A percentile compares a stretch with the other conserved stretches of the same genome.
Evolutionary conservation across 352 stramenopile species (phyloP).

Genomic region (Peronosclerospora sorghi): DNA sequence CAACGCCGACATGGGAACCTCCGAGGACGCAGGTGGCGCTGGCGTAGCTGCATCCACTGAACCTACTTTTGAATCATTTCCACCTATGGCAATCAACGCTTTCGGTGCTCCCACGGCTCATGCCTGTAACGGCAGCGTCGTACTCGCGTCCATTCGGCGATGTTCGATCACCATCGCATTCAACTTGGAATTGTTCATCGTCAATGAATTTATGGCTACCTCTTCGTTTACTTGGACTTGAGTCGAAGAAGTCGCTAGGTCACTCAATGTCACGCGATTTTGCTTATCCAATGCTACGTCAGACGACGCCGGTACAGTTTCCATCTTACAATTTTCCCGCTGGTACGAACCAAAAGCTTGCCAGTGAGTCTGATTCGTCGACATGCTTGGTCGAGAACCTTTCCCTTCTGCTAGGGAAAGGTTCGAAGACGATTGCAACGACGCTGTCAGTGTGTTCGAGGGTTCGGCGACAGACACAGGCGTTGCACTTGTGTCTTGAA

Average conservation of each 20-base stretch:
- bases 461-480: conserved; percentile 14
- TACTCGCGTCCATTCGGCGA: conserved; percentile 51
- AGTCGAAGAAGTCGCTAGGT: neutral
- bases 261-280: conserved; percentile 1
- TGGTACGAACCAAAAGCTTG: conserved; percentile 5
- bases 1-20: conserved; percentile 76
- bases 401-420: conserved; percentile 3
- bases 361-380: conserved; percentile 5
- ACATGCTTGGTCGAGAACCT: conserved; percentile 3
- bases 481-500: conserved; percentile 27
- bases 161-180: conserved; percentile 82
- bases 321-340: conserved; percentile 2
- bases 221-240: conserved; percentile 19
- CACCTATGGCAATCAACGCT: conserved; percentile 15
- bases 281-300: conserved; percentile 18
- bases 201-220: conserved; percentile 43
- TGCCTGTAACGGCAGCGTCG: conserved; percentile 18
- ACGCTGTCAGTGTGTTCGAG: conserved; percentile 11
- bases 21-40: conserved; percentile 27
- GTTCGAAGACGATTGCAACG: conserved; percentile 1
- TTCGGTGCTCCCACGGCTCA: conserved; percentile 23
- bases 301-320: neutral
- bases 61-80: conserved; percentile 4
- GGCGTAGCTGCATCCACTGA: conserved; percentile 12
- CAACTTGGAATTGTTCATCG: conserved; percentile 81